Percentiles rank a stretch among this genome's conserved stretches.
Evolutionary conservation across 1,284 basidiomycete genomes (phyloP).

Genomic region (Ceratorhiza oryzae-sativae): DNA sequence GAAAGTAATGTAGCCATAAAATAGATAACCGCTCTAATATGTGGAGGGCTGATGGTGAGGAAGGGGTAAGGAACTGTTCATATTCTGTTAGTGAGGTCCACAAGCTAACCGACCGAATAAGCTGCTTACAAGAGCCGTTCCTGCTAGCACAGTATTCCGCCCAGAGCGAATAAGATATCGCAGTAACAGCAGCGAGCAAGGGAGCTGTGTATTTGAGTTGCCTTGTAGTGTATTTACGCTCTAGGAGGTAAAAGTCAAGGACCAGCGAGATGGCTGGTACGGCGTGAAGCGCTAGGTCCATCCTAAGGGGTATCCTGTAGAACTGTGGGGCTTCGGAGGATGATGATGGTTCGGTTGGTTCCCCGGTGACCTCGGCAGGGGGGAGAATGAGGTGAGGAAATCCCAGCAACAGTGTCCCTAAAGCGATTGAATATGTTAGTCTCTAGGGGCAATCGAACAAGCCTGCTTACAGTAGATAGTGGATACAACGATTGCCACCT

Average conservation of each 20-base stretch:
- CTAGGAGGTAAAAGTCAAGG: slow-evolving; percentile 74
- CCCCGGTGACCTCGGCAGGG: slow-evolving; percentile 47
- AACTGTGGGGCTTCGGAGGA: slow-evolving; percentile 51
- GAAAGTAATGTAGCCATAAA: slow-evolving; percentile 60
- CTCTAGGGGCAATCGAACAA: not conserved
- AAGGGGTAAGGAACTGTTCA: slow-evolving; percentile 80
- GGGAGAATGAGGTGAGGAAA: slow-evolving; percentile 63
- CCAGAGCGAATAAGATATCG: slow-evolving; percentile 67
- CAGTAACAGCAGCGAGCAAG: slow-evolving; percentile 54
- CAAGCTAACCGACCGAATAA: slow-evolving; percentile 4
- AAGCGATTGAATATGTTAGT: not conserved
- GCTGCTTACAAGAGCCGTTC: slow-evolving; percentile 68
- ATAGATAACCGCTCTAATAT: slow-evolving; percentile 69
- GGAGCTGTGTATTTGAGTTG: slow-evolving; percentile 59
- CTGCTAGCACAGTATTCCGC: slow-evolving; percentile 70
- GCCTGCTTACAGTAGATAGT: slow-evolving; percentile 63
- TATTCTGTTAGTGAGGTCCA: not conserved
- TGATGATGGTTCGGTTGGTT: slow-evolving; percentile 52
- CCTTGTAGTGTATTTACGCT: slow-evolving; percentile 63
- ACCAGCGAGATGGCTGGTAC: slow-evolving; percentile 66
- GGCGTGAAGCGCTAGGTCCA: slow-evolving; percentile 74
- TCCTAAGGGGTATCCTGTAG: slow-evolving; percentile 63
- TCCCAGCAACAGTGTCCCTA: slow-evolving; percentile 61
- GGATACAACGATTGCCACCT: slow-evolving; percentile 73
- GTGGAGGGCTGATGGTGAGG: slow-evolving; percentile 65